Evolutionary conservation across 1,284 basidiomycete species (phyloP), one percentile per base, ranked within the genome.

Genomic region (Wolfiporia cocos): DNA sequence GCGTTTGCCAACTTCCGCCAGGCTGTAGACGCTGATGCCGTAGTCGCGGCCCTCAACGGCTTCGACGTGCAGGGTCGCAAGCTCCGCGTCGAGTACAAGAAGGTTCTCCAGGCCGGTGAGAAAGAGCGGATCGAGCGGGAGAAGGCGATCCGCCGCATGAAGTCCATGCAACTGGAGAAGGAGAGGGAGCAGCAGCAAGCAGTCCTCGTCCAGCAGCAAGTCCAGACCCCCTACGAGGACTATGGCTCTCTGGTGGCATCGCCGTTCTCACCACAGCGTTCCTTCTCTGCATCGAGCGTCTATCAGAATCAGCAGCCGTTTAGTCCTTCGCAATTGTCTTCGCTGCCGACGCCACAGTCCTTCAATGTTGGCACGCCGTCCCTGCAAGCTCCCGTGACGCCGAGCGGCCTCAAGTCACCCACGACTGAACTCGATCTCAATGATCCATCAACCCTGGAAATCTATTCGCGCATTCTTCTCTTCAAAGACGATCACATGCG

Each of bases 401-500:
- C 80, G n/a, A 73, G 78, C 56, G 59, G 74, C 47, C 71, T 81
- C 56, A 63, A 73, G 42, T 67, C 70, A 31, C 61, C 51, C 44
- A 67, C 78, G 5, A 79, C 72, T 55, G 86, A 90, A 61, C 76
- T 99, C 42, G 95, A 99, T 64, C 74, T 99, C 55, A 98, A 99
- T 59, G 95, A 99, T 63, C 85, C 94, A 1, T 83, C 86, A 26
- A 95, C 93, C 7, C 73, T 99, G 50, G 93, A 98, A 63, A 96
- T 99, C 54, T 99, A 98, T 63, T 98, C 95, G 43, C 79, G 94
- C 51, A 92, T 98, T 43, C 70, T 98, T 35, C 75, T 98, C 32
- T 99, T 99, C 82, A 97, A 96, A 68, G 94, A 97, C 56, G 95
- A 99, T 63, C 84, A 79, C 50, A 94, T 99, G 90, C 81, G 96